Base-by-base conservation (phyloP, 768 basidiomycete genomes). In the Pleurotus cornucopiae region DNA sequence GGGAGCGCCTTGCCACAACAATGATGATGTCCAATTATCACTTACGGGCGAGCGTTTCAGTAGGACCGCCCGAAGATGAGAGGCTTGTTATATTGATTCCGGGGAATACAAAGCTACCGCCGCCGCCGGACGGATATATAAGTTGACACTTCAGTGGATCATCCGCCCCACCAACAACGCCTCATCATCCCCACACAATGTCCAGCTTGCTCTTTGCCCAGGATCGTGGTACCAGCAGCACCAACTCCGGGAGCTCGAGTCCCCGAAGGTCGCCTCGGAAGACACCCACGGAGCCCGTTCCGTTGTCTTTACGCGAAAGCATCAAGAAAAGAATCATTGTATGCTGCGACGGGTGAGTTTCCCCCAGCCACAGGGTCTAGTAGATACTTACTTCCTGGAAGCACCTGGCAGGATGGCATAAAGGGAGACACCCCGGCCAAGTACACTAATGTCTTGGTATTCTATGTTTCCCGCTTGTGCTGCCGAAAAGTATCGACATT, bases 381-480 rank as follows among this genome's bases (percentile, higher is more conserved):
- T 16, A 16, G 41, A 44, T 16, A 44, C n/a, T 44, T 46, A 5
- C 55, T 43, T 39, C 38, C 49, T 60, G 40, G 23, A 49, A 89
- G 87, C 43, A 89, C 87, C 16, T 88, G 88, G 86, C 81, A 88
- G 70, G 85, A 89, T 63, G 88, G 83, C 1, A 62, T 83, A 38
- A 63, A 73, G 2, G 68, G 71, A 12, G 64, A 65, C 46, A 71
- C 78, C 16, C 69, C 77, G 23, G 76, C 78, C 58, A 72, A 64
- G 46, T 83, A 79, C 55, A 84, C 84, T 34, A 85, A 85, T 62
- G 71, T 85, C 37, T 66, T 85, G 51, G 83, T 83, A 44, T 57
- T 78, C 58, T 9, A 13, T 34, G 37, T 46, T 46, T 46, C n/a
- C 16, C 46, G 23, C 25, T 34, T 9, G 25, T 30, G 16, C 16